Conservation (phyloP, 345 rosid genomes). For the Carallia brachiata region DNA sequence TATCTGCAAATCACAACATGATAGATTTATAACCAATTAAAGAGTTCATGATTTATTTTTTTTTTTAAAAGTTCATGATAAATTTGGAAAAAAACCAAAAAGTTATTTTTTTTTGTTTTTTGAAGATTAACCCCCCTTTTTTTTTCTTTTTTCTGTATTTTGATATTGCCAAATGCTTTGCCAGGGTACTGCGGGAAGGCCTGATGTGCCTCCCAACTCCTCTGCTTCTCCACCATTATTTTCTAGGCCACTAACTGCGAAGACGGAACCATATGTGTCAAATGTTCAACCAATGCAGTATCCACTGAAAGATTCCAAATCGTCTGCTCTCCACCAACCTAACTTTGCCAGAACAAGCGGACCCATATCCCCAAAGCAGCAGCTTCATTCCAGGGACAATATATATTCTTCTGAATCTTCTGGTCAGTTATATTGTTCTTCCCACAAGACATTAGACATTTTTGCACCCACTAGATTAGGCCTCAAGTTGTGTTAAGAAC, state of each 20-base stretch:
- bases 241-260: conserved; percentile 33
- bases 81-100: too few relatives aligned
- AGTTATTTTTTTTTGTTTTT: too few relatives aligned
- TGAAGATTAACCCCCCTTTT: too few relatives aligned
- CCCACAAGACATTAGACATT: background rate
- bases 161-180: too few relatives aligned
- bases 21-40: too few relatives aligned
- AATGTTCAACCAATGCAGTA: conserved; percentile 12
- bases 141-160: too few relatives aligned
- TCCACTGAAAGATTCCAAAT: conserved; percentile 20
- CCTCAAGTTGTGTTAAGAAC: too few relatives aligned
- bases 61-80: too few relatives aligned
- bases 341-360: conserved; percentile 44
- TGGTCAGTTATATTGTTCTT: conserved; percentile 23
- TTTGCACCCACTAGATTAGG: too few relatives aligned
- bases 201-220: conserved; percentile 14
- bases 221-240: conserved; percentile 22
- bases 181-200: background rate
- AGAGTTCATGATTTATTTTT: too few relatives aligned
- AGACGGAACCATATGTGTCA: conserved; percentile 24
- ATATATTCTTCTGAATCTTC: conserved; percentile 11
- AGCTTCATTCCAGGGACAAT: conserved; percentile 13
- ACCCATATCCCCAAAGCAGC: conserved; percentile 14
- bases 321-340: conserved; percentile 35
- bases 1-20: too few relatives aligned